Evolutionary conservation across 139 green algal species (phyloP), one percentile per base, ranked within the genome.

Genomic region (Picochlorum sp.): DNA sequence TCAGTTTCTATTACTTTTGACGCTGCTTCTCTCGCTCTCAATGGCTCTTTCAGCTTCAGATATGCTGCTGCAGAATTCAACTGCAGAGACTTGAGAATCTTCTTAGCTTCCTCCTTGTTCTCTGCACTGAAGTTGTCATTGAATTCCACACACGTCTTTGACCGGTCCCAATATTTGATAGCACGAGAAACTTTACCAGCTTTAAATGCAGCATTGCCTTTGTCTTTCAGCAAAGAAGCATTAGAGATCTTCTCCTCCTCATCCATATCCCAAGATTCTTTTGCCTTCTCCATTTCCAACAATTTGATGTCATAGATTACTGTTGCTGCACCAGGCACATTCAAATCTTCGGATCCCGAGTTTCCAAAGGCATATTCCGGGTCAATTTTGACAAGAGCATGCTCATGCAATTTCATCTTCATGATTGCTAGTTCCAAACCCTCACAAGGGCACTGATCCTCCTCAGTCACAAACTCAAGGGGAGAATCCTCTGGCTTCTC

Each of bases 171-270:
- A 65, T 84, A 78, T 34, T 72, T 72, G 9, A 82, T 44, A 4
- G 92, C 92, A 4, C 75, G 71, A 23, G 44, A 34, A 58, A 86
- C 74, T 50, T 82, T 84, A 41, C 87, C 86, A 3, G 74, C 80
- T 84, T 97, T 96, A 82, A 90, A 97, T 10, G 71, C 77, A 21
- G 62, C 74, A 64, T 97, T 98, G 61, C 92, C 92, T 62, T 84
- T 83, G 21, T 93, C 91, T 83, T 98, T 98, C 18, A 61, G 61
- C n/a, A 58, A 58, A 6, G 56, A 56, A 0, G 85, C 87, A 7
- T 74, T 73, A 20, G 44, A 50, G 56, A 97, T 61, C 86, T 97
- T 98, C 66, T 98, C 92, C 15, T 54, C 46, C 2, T 78, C 65
- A 28, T 74, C 78, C 85, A 98, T 92, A 58, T 95, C 88, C 79